Evolutionary conservation across 1,284 basidiomycete genomes (phyloP).

Genomic region (Gymnopus androsaceus): DNA sequence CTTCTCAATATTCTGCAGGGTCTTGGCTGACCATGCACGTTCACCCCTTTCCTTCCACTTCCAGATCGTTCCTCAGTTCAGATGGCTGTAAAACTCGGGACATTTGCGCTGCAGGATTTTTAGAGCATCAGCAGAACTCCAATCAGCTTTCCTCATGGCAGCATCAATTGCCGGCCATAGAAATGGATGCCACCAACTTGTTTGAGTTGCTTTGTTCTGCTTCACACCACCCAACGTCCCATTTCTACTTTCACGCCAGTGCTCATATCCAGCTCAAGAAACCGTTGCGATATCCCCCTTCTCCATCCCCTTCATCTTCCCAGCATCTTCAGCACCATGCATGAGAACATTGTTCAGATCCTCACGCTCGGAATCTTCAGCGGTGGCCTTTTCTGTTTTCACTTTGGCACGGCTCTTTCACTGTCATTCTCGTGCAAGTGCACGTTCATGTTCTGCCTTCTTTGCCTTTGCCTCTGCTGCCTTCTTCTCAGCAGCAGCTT

Average conservation of each 20-base stretch:
- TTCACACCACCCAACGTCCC: constrained; percentile 14
- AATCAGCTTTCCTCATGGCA: constrained; percentile 10
- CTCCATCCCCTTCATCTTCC: not conserved
- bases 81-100: constrained; percentile 16
- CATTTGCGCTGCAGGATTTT: constrained; percentile 9
- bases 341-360: constrained; percentile 20
- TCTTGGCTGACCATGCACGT: constrained; percentile 7
- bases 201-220: constrained; percentile 14
- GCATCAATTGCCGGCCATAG: constrained; percentile 15
- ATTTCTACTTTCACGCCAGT: constrained; percentile 9
- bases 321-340: too few species aligned
- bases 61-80: constrained; percentile 16
- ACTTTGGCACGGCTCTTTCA: too few species aligned
- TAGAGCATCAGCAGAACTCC: constrained; percentile 17
- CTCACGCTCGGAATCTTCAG: constrained; percentile 21
- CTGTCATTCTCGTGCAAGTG: not conserved
- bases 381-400: not conserved
- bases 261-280: constrained; percentile 12
- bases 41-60: constrained; percentile 13
- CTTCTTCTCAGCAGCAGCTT: too few species aligned
- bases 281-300: not conserved
- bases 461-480: too few species aligned
- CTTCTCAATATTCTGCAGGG: constrained; percentile 15
- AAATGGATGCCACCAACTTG: constrained; percentile 25
- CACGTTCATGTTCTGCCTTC: constrained; percentile 3